These are phyloP conservation scores for Periconia sp. DNA, from an alignment of 2,329 filamentous ascomycete species.

Conservation along the genomic window DNA sequence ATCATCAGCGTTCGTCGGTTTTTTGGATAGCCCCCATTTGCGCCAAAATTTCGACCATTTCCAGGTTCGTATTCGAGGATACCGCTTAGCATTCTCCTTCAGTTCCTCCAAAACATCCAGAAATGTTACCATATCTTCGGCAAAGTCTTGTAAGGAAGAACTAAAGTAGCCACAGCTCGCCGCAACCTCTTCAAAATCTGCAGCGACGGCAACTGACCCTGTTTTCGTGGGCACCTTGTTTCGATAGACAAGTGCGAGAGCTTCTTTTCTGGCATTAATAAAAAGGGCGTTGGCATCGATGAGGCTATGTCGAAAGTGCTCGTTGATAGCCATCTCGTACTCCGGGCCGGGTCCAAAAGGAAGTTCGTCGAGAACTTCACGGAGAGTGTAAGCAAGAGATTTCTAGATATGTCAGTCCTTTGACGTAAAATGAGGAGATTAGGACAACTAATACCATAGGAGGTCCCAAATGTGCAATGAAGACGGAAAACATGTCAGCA, in stretches of 20 bases:
- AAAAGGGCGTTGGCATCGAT: conserved; percentile 82
- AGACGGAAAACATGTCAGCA: conserved; percentile 87
- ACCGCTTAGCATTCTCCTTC: conserved; percentile 71
- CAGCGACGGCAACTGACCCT: conserved; percentile 76
- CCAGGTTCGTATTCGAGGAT: conserved; percentile 72
- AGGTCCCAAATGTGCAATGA: conserved; percentile 86
- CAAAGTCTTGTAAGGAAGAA: conserved; percentile 88
- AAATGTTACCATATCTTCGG: conserved; percentile 84
- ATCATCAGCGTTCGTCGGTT: conserved; percentile 13
- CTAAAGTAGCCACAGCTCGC: conserved; percentile 98
- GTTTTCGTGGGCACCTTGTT: conserved; percentile 74
- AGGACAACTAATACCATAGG: too few species aligned
- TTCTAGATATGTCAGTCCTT: conserved; percentile 59
- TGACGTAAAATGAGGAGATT: too few species aligned
- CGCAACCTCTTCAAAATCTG: conserved; percentile 95
- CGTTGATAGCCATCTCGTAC: conserved; percentile 75
- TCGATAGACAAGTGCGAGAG: conserved; percentile 79
- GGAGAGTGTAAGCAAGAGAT: conserved; percentile 88
- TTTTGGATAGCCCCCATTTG: conserved; percentile 22
- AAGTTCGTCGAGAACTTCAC: conserved; percentile 84
- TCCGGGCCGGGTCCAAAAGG: conserved; percentile 76
- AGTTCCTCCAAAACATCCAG: conserved; percentile 85
- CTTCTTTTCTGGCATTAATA: conserved; percentile 73
- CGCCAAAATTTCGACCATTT: conserved; percentile 86
- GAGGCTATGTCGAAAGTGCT: conserved; percentile 80